Base-by-base conservation (phyloP, 2,329 filamentous ascomycete species). In the Tolypocladium ovalisporum region DNA sequence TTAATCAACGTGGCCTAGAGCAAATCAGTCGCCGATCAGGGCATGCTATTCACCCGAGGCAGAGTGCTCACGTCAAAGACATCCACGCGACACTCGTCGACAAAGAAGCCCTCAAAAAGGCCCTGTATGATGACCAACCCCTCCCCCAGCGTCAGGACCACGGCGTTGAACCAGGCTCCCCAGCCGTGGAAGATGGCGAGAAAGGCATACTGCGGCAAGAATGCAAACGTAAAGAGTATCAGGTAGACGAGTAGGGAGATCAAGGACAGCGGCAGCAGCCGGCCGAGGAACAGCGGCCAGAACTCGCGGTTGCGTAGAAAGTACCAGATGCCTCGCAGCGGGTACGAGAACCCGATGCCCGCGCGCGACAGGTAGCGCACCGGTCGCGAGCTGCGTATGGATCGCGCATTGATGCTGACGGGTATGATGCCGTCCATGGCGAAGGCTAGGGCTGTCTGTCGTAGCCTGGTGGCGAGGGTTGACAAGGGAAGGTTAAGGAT, bases 121-220 rank as follows among this genome's bases (percentile, higher is more conserved):
- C 75, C 80, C 62, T 77, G 75, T 15, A 89, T 84, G 56, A 90
- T 86, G 42, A 91, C 84, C 62, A 89, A 75, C 0, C 87, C 88
- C 65, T 91, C 87, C 51, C 90, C 89, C n/a, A 99, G 79, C 0
- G 96, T 89, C 52, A 97, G 77, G 61, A 97, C 86, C 0, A 89
- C 85, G 3, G 88, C 91, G 65, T 90, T 97, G 58, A 96, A 74
- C 89, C 90, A 96, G n/a, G 94, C 94, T 35, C 86, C 86, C 59
- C 84, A 81, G 27, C 88, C 88, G 65, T 97, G 92, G 70, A 97
- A 97, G 63, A 97, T 83, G 19, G 88, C 86, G 27, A 99, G 81
- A 66, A 99, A 89, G 1, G 89, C 89, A 57, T 90, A 90, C 69
- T 97, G 90, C 0, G 93, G 93, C 3, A 97, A 74, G 64, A 96